Evolutionary conservation across 768 basidiomycete species (phyloP), one percentile per base, ranked within the genome.

Genomic region (Kwoniella botswanensis): DNA sequence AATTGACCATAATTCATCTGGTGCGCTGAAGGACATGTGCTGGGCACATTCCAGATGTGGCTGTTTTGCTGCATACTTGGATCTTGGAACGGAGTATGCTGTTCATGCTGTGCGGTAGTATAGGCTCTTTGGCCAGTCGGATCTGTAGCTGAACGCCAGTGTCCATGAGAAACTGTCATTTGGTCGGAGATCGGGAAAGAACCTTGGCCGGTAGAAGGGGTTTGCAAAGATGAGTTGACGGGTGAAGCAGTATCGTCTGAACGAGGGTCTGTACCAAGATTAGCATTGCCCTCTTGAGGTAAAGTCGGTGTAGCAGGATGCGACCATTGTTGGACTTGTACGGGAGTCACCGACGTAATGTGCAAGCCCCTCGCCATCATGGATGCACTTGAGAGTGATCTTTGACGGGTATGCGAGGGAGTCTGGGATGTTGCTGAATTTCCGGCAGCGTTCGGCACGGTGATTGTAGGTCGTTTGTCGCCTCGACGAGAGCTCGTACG

Each of bases 331-430:
- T 58, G 62, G 18, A n/a, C 44, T 17, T 52, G 58, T 2, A 35
- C 11, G 12, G 59, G 55, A 4, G 21, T 29, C 10, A 24, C 24
- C 18, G 75, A 63, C 18, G 66, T 74, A 69, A 76, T 73, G 21
- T 71, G 57, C 10, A 76, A 26, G 0, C 77, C 77, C 24, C 77
- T 53, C 21, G 74, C 72, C 18, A 72, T 62, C 71, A 75, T 74
- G 2, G 74, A 75, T 24, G 74, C 69, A 29, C 74, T 76, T 3
- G 74, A 76, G 18, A 78, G 66, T 10, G 74, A 75, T 29, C 76
- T 50, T 26, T 65, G 52, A 26, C 76, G 68, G 11, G 9, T 50
- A 50, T 77, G 76, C 21, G 54, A 13, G 15, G 18, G 44, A 62
- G 50, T 43, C 42, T 61, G 22, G 46, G 68, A 53, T 41, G 65